Percentiles rank a stretch among this genome's conserved stretches.
These are phyloP conservation scores for Isabelozyma gotoi DNA, from an alignment of 805 yeast species.

Conservation along the genomic window DNA sequence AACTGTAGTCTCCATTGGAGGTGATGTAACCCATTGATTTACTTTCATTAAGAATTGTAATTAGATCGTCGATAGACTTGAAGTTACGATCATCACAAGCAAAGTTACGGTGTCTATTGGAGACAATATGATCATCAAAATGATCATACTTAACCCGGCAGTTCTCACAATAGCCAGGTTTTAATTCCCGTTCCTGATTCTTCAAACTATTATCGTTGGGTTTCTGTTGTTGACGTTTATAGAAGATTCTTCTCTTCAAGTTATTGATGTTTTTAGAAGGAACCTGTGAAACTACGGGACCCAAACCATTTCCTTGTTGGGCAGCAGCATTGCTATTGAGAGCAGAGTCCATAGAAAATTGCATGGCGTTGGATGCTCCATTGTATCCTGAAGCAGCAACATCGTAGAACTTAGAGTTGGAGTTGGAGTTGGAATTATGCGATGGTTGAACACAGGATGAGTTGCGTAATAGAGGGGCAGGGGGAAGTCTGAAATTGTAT, in stretches of 20 bases:
- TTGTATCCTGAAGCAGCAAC: constrained; percentile 46
- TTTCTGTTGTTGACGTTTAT: constrained; percentile 35
- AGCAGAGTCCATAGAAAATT: constrained; percentile 40
- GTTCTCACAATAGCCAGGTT: constrained; percentile 90
- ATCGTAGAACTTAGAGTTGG: constrained; percentile 40
- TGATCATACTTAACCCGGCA: constrained; percentile 82
- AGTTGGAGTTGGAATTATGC: constrained; percentile 11
- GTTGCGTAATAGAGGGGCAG: constrained; percentile 30
- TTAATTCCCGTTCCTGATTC: constrained; percentile 27
- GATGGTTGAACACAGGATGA: constrained; percentile 39
- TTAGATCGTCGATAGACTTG: constrained; percentile 71
- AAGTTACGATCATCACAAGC: constrained; percentile 74
- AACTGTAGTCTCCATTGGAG: constrained; percentile 40
- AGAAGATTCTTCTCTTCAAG: constrained; percentile 45
- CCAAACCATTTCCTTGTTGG: constrained; percentile 53
- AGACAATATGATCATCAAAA: constrained; percentile 70
- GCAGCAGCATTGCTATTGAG: constrained; percentile 31
- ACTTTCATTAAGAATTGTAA: constrained; percentile 47
- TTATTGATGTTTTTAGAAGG: constrained; percentile 52
- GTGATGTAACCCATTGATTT: constrained; percentile 41
- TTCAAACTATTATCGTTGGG: constrained; percentile 3
- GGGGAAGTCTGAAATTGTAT: constrained; percentile 27
- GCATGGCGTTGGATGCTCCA: constrained; percentile 44
- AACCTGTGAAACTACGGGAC: constrained; percentile 58
- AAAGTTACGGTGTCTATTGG: constrained; percentile 73